Evolutionary conservation across 2,329 filamentous ascomycete genomes (phyloP).

Genomic region (Hymenoscyphus repandus): DNA sequence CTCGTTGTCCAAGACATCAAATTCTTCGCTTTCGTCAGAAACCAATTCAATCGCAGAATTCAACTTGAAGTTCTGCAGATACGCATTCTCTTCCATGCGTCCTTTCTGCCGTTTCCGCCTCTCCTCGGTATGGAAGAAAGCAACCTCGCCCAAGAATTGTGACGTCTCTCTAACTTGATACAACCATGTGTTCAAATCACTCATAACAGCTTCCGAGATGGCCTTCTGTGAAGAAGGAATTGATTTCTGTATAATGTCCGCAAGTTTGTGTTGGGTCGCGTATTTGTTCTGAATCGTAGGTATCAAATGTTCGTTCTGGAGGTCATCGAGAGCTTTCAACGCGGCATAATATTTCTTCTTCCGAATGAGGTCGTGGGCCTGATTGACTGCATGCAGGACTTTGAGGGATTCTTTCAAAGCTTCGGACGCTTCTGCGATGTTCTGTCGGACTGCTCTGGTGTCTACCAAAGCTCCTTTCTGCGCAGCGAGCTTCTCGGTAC

Average conservation of each 20-base stretch:
- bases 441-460: constrained; percentile 85
- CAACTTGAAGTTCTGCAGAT: constrained; percentile 77
- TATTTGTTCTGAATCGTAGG: constrained; percentile 72
- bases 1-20: constrained; percentile 91
- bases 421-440: constrained; percentile 87
- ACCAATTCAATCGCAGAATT: constrained; percentile 96
- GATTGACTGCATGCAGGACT: constrained; percentile 86
- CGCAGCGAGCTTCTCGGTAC: constrained; percentile 87
- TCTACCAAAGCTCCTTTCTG: constrained; percentile 95
- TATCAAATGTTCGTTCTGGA: constrained; percentile 89
- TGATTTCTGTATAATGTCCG: constrained; percentile 91
- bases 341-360: constrained; percentile 96
- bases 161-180: constrained; percentile 93
- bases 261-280: constrained; percentile 89
- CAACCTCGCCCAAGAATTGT: constrained; percentile 91
- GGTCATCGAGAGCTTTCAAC: constrained; percentile 85
- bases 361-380: constrained; percentile 83
- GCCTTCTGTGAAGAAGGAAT: constrained; percentile 88
- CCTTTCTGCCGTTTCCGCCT: constrained; percentile 78
- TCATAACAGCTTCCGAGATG: constrained; percentile 96
- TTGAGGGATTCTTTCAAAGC: constrained; percentile 87
- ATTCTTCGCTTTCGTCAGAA: constrained; percentile 91
- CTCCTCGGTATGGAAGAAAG: constrained; percentile 92
- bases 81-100: constrained; percentile 68
- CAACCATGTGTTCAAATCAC: constrained; percentile 93